Evolutionary conservation across 2,329 filamentous ascomycete genomes (phyloP).

Genomic region (Neofusicoccum parvum): DNA sequence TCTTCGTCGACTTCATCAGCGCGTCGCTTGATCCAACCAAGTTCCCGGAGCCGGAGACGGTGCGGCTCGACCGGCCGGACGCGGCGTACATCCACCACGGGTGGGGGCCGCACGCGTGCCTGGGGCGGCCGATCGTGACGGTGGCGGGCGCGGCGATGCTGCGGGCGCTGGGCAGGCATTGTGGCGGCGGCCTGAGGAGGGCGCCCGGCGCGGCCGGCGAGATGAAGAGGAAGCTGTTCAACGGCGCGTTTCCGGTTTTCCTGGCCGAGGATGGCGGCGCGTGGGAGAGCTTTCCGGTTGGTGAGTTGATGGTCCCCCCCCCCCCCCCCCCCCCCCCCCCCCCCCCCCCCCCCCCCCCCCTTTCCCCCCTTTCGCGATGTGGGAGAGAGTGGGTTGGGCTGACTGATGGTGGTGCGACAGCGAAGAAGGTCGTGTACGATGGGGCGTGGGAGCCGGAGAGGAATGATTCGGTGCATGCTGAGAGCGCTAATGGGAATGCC

Average conservation of each 20-base stretch:
- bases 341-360: too few relatives aligned
- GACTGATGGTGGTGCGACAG: too few relatives aligned
- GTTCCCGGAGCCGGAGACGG: slow-evolving; percentile 32
- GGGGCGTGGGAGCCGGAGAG: not conserved
- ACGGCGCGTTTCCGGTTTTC: not conserved
- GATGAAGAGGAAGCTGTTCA: not conserved
- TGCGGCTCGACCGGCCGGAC: slow-evolving; percentile 34
- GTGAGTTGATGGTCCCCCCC: too few relatives aligned
- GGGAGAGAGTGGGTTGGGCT: too few relatives aligned
- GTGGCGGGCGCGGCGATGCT: slow-evolving; percentile 34
- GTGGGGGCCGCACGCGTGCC: slow-evolving; percentile 37
- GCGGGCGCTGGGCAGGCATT: slow-evolving; percentile 29
- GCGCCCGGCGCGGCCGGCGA: not conserved
- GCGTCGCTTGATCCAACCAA: slow-evolving; percentile 37
- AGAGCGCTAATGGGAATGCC: not conserved
- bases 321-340: too few relatives aligned
- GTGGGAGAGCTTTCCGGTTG: not conserved
- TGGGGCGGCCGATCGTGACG: slow-evolving; percentile 35
- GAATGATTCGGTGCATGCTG: not conserved
- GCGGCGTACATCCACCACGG: slow-evolving; percentile 37
- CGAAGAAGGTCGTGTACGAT: not conserved
- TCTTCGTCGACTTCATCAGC: slow-evolving; percentile 23
- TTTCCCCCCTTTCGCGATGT: too few relatives aligned
- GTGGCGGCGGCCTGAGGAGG: too few relatives aligned
- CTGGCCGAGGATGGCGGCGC: not conserved